Base-by-base conservation (phyloP, 2,329 filamentous ascomycete genomes). In the Penicillium hesseltinei region DNA sequence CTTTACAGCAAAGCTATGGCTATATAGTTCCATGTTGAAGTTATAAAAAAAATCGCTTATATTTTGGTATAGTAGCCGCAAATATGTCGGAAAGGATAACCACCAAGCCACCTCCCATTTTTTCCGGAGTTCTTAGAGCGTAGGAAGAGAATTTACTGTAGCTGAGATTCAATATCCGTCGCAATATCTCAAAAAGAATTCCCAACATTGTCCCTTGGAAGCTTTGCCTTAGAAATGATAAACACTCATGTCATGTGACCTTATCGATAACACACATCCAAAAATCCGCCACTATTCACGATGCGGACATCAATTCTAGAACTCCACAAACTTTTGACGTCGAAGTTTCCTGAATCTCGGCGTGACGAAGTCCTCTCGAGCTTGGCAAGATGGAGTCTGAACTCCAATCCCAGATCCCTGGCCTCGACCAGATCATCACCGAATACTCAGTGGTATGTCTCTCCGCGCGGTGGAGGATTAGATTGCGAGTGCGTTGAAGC, bases 381-480 rank as follows among this genome's bases (percentile, higher is more conserved):
- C 39, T 36, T 51, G 45, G 19, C 51, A 68, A 60, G 39, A 96
- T 96, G 92, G 92, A 96, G 76, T 82, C 89, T 70, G 90, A 96
- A 78, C 91, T 96, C 73, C 89, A 88, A 78, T 81, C 88, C 60
- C 85, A 91, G 66, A 85, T 96, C 66, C 92, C 92, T 61, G 88
- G 89, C 71, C 90, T 97, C 66, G 92, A 97, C 77, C 90, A 89
- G 58, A 83, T 96, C 62, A 81, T 97, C 65, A 92, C 91, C 48
- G 90, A 96, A 77, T 97, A 96, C 77, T 94, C 92, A 43, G 90
- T 91, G 64, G 78, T 80, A 71, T 64, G 77, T 73, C 51, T 39
- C 35, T 27, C 47, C 53, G 36, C 42, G 43, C 21, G 19, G 45
- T 36, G 39, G 40, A 38, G 38, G 25, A 52, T 42, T 42, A 29